Percentiles rank a stretch among this genome's conserved stretches.
Conservation (phyloP, 2,329 filamentous ascomycete genomes). For the Tolypocladium inflatum region DNA sequence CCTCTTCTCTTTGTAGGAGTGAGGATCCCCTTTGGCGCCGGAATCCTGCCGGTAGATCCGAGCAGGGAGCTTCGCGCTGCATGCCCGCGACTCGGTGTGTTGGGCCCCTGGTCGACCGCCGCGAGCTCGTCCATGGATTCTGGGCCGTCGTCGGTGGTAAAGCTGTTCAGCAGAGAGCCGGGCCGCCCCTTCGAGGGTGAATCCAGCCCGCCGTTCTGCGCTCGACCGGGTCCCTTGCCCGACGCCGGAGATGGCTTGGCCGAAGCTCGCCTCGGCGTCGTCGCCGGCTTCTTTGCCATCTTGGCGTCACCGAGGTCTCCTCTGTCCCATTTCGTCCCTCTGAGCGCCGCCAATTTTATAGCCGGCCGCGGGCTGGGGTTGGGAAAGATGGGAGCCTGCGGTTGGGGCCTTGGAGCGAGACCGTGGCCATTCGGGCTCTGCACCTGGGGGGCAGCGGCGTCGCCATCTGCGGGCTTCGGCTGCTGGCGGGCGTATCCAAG, state of each 20-base stretch:
- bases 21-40: conserved; percentile 44
- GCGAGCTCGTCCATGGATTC: conserved; percentile 1
- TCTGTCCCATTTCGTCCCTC: conserved; percentile 28
- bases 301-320: conserved; percentile 10
- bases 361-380: conserved; percentile 14
- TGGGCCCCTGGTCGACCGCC: neutral
- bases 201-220: neutral
- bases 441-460: neutral
- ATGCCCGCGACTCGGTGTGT: conserved; percentile 4
- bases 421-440: conserved; percentile 1
- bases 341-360: conserved; percentile 25
- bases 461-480: conserved; percentile 2
- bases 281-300: conserved; percentile 7
- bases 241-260: neutral
- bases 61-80: neutral
- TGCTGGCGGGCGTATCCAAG: conserved; percentile 12
- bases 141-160: neutral
- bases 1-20: conserved; percentile 40
- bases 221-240: neutral
- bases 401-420: neutral
- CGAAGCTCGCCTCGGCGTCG: conserved; percentile 7
- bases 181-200: neutral
- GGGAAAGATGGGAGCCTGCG: conserved; percentile 3
- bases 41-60: conserved; percentile 4
- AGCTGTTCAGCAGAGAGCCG: neutral